Conservation (phyloP, 164 flowering plant species). For the Berberis vulgaris region DNA sequence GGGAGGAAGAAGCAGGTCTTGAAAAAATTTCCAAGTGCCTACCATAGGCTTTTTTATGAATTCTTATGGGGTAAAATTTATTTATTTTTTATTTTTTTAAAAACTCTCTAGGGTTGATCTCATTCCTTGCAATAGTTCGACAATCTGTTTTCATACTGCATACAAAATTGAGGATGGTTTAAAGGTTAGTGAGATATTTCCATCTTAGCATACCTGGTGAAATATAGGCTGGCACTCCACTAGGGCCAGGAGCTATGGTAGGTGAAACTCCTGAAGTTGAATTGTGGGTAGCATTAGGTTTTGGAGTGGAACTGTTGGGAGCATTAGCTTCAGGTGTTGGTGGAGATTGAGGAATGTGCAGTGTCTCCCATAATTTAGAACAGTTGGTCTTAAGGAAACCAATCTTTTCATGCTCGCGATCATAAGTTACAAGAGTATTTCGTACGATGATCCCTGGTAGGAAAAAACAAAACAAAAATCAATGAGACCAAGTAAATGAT, state of each 20-base stretch:
- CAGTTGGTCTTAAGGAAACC: conserved; percentile 99
- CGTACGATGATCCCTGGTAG: conserved; percentile 82
- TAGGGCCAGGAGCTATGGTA: conserved; percentile 27
- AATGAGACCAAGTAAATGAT: background rate
- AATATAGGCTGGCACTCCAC: conserved; percentile 10
- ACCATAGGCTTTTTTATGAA: no score
- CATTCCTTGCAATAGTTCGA: no score
- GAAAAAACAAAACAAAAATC: background rate
- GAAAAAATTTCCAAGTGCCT: no score
- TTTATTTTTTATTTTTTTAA: no score
- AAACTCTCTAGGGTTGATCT: no score
- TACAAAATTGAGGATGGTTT: background rate
- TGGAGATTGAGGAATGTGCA: conserved; percentile 42
- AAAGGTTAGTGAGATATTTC: background rate
- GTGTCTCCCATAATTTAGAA: conserved; percentile 77
- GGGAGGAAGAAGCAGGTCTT: no score
- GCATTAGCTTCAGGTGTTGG: conserved; percentile 20
- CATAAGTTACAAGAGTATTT: conserved; percentile 90
- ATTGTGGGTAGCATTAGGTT: conserved; percentile 11
- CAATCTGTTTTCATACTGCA: no score
- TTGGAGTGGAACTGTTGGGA: no score
- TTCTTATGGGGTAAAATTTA: no score
- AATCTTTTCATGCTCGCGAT: conserved; percentile 68
- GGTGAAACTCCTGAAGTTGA: conserved; percentile 30
- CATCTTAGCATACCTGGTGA: conserved; percentile 28